phyloP scores from a whole-genome alignment of 2,329 filamentous ascomycete genomes.

The Xylaria sp. region DNA sequence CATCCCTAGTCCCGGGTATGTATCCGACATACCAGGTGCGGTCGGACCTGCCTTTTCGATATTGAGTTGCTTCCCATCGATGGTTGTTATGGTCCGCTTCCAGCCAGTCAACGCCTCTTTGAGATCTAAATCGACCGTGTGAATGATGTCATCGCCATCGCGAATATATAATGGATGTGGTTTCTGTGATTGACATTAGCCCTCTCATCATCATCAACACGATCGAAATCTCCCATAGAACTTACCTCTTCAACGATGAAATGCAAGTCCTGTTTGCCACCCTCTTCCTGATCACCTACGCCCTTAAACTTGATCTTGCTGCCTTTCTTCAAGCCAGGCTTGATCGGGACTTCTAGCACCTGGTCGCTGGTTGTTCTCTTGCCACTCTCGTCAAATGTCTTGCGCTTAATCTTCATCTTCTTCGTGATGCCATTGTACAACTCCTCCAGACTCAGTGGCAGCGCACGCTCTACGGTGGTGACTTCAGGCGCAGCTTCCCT shows the following conservation, averaged over 20 bases:
- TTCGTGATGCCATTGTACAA: conserved; percentile 88
- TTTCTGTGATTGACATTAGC: conserved; percentile 73
- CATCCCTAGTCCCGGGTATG: conserved; percentile 91
- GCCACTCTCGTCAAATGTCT: conserved; percentile 87
- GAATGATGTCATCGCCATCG: conserved; percentile 86
- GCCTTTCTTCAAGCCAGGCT: conserved; percentile 93
- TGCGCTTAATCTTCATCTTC: conserved; percentile 98
- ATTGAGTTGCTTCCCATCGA: conserved; percentile 86
- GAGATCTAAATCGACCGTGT: conserved; percentile 82
- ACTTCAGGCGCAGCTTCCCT: conserved; percentile 80
- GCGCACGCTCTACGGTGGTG: conserved; percentile 85
- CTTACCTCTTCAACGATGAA: conserved; percentile 94
- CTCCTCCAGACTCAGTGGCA: conserved; percentile 87
- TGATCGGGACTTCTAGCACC: conserved; percentile 94
- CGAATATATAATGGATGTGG: conserved; percentile 84
- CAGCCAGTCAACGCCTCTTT: conserved; percentile 97
- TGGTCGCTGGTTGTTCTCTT: conserved; percentile 90
- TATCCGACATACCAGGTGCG: conserved; percentile 82
- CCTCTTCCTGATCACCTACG: conserved; percentile 97
- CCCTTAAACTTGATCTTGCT: conserved; percentile 99
- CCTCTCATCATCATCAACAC: background rate
- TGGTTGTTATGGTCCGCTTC: conserved; percentile 90
- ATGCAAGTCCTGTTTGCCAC: conserved; percentile 93
- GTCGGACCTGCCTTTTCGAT: conserved; percentile 87
- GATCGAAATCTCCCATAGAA: background rate